Conservation (phyloP, 2,329 filamentous ascomycete genomes). For the Tolypocladium tropicale region DNA sequence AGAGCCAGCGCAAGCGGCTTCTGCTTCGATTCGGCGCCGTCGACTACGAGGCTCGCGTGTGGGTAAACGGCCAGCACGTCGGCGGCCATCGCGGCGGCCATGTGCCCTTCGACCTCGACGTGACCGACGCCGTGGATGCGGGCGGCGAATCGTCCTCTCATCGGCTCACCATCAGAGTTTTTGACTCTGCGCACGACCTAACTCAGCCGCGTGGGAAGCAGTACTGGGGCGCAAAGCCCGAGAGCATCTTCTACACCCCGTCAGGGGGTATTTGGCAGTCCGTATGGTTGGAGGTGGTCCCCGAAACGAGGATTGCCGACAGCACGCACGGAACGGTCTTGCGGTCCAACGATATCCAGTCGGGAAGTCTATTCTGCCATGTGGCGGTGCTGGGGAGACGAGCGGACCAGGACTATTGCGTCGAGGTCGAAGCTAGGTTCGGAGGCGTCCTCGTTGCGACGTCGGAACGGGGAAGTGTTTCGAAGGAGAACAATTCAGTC, state of each 20-base stretch:
- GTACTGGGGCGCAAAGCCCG: constrained; percentile 50
- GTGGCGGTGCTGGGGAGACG: constrained; percentile 39
- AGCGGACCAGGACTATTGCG: constrained; percentile 32
- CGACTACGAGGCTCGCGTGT: constrained; percentile 49
- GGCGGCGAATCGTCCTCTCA: constrained; percentile 14
- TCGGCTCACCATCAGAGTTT: constrained; percentile 45
- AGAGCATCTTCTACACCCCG: constrained; percentile 50
- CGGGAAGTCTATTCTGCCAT: constrained; percentile 37
- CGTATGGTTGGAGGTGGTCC: constrained; percentile 47
- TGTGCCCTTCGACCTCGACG: constrained; percentile 47
- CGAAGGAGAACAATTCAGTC: constrained; percentile 37
- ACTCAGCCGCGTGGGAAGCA: constrained; percentile 59
- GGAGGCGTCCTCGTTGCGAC: constrained; percentile 35
- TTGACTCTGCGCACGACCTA: constrained; percentile 54
- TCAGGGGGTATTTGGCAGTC: constrained; percentile 48
- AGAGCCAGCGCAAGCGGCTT: constrained; percentile 28
- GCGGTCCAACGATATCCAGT: constrained; percentile 40
- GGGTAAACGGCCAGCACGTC: constrained; percentile 41
- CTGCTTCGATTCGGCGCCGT: constrained; percentile 50
- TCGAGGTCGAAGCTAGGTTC: constrained; percentile 45
- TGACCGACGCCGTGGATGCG: constrained; percentile 35
- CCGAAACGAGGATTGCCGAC: constrained; percentile 39
- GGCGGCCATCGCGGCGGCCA: constrained; percentile 49
- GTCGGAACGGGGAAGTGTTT: constrained; percentile 29
- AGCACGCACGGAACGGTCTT: constrained; percentile 49